Evolutionary conservation across 768 basidiomycete species (phyloP), one percentile per base, ranked within the genome.

Genomic region (Termitomyces titanicus): DNA sequence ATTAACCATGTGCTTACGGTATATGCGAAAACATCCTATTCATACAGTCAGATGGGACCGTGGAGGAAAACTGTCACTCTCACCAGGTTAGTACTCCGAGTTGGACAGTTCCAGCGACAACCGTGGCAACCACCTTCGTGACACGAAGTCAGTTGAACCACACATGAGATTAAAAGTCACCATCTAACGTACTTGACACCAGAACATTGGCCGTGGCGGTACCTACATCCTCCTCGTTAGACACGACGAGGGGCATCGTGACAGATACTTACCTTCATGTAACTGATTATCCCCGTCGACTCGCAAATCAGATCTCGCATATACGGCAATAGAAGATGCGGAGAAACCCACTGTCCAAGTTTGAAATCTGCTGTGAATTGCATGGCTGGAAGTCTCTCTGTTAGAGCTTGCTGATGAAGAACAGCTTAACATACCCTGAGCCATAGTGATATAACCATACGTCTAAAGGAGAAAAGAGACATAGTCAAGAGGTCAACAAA

Each of bases 321-420:
- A 53, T 12, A 18, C 37, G 34, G 17, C 35, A 25, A 42, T 20
- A 47, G 7, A 29, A 53, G 13, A 20, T 9, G 15, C 46, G 44
- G 54, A 29, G 18, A 42, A 53, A 51, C 86, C 74, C 76, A 87
- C 70, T 89, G 86, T 43, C 88, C 88, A 18, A 89, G 78, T 69
- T 89, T 90, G 67, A 89, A 85, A 66, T 89, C 88, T 47, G 80
- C 79, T 15, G 85, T 80, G 65, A 89, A 88, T 56, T 80, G 79
- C 68, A 88, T 77, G 2, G 84, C 86, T 72, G 37, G 8, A 27
- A 38, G 62, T 15, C 27, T 35, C 27, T 12, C 48, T 72, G 71
- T 20, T 7, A 54, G 38, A 46, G 34, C 39, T 24, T 17, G 3
- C 5, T 2, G 10, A 38, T 22, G 37, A 18, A 9, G 12, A 6